Conservation (phyloP, 1,284 basidiomycete species). For the Inonotus obliquus region DNA sequence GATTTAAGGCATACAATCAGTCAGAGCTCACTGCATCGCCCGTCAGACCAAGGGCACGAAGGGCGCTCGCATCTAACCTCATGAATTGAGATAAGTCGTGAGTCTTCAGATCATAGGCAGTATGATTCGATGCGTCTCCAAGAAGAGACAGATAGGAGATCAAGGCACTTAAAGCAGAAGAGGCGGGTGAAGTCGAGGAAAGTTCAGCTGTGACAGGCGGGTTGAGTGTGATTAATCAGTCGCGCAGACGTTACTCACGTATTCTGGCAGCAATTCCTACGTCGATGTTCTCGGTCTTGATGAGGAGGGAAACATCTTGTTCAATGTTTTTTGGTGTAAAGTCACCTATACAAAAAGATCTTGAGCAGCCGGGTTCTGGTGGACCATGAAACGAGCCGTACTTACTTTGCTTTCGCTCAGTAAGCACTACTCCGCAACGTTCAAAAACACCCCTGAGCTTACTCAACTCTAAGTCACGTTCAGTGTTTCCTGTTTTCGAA, state of each 20-base stretch:
- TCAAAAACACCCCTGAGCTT: constrained; percentile 85
- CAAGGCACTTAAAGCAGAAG: constrained; percentile 78
- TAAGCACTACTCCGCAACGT: constrained; percentile 86
- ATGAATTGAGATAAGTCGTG: constrained; percentile 96
- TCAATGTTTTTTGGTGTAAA: constrained; percentile 80
- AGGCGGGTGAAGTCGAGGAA: constrained; percentile 58
- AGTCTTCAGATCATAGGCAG: constrained; percentile 75
- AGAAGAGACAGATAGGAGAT: constrained; percentile 82
- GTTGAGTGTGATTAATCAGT: neutral
- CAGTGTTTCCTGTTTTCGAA: constrained; percentile 62
- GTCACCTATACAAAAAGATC: constrained; percentile 51
- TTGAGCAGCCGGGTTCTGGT: neutral
- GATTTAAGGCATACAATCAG: neutral
- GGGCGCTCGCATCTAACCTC: constrained; percentile 91
- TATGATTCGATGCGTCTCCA: constrained; percentile 79
- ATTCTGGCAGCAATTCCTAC: constrained; percentile 45
- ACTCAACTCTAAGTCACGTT: constrained; percentile 81
- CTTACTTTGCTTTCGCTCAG: constrained; percentile 82
- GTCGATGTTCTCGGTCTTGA: constrained; percentile 35
- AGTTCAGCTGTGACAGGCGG: constrained; percentile 59
- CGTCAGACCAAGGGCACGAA: constrained; percentile 86
- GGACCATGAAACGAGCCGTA: constrained; percentile 9
- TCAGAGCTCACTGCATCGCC: constrained; percentile 42
- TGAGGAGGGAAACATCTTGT: constrained; percentile 80
- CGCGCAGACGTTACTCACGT: constrained; percentile 33